These are phyloP conservation scores for Globomyces sp. DNA, from an alignment of 371 early-diverging fungal genomes.

Conservation along the genomic window DNA sequence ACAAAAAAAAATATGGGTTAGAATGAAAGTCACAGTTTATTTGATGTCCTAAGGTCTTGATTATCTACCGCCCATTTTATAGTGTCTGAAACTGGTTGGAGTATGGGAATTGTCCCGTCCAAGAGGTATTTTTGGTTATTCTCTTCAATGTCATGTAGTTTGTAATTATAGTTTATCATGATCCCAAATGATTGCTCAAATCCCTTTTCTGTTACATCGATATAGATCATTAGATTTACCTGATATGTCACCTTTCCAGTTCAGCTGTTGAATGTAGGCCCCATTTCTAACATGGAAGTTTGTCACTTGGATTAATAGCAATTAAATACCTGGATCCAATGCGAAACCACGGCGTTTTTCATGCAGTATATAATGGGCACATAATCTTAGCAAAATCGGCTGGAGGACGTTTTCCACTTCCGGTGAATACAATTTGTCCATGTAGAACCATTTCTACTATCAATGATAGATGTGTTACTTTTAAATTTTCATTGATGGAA, in stretches of 20 bases:
- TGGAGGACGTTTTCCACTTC: conserved; percentile 43
- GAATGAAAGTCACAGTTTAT: no score
- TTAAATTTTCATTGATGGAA: not conserved
- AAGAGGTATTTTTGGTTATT: conserved; percentile 72
- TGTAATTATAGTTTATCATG: conserved; percentile 87
- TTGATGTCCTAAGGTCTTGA: no score
- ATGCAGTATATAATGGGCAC: conserved; percentile 63
- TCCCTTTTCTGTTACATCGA: conserved; percentile 52
- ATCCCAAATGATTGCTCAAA: conserved; percentile 76
- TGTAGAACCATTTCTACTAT: not conserved
- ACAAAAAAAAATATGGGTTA: no score
- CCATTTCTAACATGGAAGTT: conserved; percentile 91
- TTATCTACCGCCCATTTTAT: not conserved
- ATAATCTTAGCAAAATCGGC: conserved; percentile 63
- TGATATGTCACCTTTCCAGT: conserved; percentile 78
- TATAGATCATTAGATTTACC: conserved; percentile 45
- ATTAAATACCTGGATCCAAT: conserved; percentile 55
- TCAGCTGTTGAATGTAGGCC: conserved; percentile 75
- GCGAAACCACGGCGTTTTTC: conserved; percentile 64
- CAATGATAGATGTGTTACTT: not conserved
- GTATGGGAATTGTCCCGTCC: conserved; percentile 58
- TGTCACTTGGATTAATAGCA: conserved; percentile 45
- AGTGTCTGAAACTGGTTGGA: conserved; percentile 16
- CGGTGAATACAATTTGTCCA: not conserved
- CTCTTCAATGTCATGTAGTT: conserved; percentile 57